Evolutionary conservation across 2,329 filamentous ascomycete species (phyloP), one percentile per base, ranked within the genome.

Genomic region (Corniculantispora saksenae): DNA sequence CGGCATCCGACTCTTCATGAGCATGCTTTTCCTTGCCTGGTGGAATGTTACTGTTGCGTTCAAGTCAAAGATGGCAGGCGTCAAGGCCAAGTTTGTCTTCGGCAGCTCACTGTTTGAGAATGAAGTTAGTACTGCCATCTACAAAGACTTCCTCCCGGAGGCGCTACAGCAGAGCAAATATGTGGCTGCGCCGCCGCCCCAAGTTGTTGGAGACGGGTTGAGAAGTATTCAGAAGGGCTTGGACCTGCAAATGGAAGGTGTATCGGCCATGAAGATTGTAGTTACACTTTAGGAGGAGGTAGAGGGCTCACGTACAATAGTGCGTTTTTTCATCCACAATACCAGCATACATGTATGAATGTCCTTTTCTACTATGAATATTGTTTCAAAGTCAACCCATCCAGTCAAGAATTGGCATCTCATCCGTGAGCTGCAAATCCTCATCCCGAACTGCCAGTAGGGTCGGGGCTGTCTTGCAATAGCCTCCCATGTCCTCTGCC

Each of bases 211-310:
- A 3, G 64, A 69, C 9, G 74, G 76, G 2, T 57, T 78, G 10
- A 73, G 75, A 23, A 57, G 65, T 4, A 62, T 77, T 8, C 75
- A 77, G 64, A 61, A 65, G 13, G 75, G 72, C 3, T 53, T 77
- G 13, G 72, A 76, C 47, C 67, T 68, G 53, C 72, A 69, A 6
- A 71, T 69, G 35, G 70, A 71, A 12, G 74, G 74, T 4, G 73
- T 81, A 3, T 80, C 77, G 61, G 77, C 73, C 1, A 72, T 74
- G 60, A 80, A 81, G 66, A 60, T 80, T 45, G 76, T 80, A 4
- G 71, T 80, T 48, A 60, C 55, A 35, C 40, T 29, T 29, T 62
- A 25, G 48, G 47, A 50, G 23, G 47, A 21, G 47, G 17, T 23
- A 50, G 47, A 50, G 47, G 4, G 47, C 19, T 23, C 47, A 3